These are phyloP conservation scores for Claviceps capensis DNA, from an alignment of 2,329 filamentous ascomycete genomes.

Conservation along the genomic window DNA sequence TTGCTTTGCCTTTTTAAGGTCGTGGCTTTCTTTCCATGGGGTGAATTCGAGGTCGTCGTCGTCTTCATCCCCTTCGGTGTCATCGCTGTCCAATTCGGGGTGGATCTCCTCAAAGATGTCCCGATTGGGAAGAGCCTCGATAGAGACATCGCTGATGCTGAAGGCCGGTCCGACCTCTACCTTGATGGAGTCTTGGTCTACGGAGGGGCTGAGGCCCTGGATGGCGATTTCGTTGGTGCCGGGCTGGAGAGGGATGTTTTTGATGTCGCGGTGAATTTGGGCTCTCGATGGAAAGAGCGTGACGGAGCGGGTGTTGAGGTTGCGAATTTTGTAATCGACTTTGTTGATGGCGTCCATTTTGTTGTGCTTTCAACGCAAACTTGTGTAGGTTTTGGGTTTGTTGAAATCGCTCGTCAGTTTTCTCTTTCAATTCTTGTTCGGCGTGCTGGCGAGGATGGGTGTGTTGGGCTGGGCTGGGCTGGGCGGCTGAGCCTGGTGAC, in stretches of 20 bases:
- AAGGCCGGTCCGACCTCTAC: conserved; percentile 43
- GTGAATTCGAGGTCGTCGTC: conserved; percentile 15
- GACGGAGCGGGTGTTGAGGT: conserved; percentile 46
- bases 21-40: conserved; percentile 8
- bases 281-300: conserved; percentile 49
- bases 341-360: conserved; percentile 26
- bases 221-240: conserved; percentile 46
- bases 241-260: conserved; percentile 30
- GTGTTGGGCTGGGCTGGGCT: too few species aligned
- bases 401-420: neutral
- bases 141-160: conserved; percentile 46
- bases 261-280: conserved; percentile 46
- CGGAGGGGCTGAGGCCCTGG: conserved; percentile 37
- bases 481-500: too few species aligned
- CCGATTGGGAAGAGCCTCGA: conserved; percentile 38
- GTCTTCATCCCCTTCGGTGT: conserved; percentile 7
- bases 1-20: conserved; percentile 13
- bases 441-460: too few species aligned
- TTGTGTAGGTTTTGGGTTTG: too few species aligned
- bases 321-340: conserved; percentile 40
- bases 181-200: conserved; percentile 46
- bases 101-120: conserved; percentile 39
- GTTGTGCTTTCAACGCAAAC: neutral
- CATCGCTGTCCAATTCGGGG: conserved; percentile 23
- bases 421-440: too few species aligned